phyloP scores from a whole-genome alignment of 768 basidiomycete species.

The Tylopilus rubrobrunneus region DNA sequence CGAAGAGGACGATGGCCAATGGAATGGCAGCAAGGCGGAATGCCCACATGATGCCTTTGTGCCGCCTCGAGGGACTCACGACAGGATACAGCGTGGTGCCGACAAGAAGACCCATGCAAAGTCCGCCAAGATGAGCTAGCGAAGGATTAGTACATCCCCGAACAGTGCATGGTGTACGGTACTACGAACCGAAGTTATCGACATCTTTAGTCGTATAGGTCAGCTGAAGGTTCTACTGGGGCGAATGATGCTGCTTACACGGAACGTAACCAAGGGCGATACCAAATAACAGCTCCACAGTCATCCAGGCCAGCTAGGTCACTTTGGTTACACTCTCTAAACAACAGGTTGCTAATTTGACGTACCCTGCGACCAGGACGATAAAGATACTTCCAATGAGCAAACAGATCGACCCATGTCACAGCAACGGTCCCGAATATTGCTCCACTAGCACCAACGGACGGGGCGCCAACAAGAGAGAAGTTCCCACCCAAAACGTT shows the following conservation, averaged over 20 bases:
- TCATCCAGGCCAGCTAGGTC: slow-evolving; percentile 72
- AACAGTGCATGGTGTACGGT: slow-evolving; percentile 2
- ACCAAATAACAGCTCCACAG: slow-evolving; percentile 83
- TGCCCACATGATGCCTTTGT: slow-evolving; percentile 66
- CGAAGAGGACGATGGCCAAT: slow-evolving; percentile 72
- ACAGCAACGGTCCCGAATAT: slow-evolving; percentile 86
- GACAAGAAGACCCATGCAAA: slow-evolving; percentile 78
- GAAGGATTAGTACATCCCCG: neutral
- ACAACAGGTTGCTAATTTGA: neutral
- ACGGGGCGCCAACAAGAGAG: slow-evolving; percentile 80
- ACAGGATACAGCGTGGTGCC: slow-evolving; percentile 87
- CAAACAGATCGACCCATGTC: slow-evolving; percentile 83
- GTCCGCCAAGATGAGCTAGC: slow-evolving; percentile 83
- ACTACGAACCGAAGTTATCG: slow-evolving; percentile 76
- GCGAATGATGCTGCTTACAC: slow-evolving; percentile 43
- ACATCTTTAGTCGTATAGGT: slow-evolving; percentile 48
- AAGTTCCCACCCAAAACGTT: slow-evolving; percentile 94
- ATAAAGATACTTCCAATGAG: slow-evolving; percentile 90
- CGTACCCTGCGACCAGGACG: slow-evolving; percentile 74
- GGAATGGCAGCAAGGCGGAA: slow-evolving; percentile 74
- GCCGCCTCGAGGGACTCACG: slow-evolving; percentile 74
- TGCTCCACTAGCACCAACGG: slow-evolving; percentile 89
- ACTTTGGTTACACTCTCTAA: neutral
- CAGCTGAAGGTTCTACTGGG: slow-evolving; percentile 1
- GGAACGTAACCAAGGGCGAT: slow-evolving; percentile 82